Base-by-base conservation (phyloP, 2,329 filamentous ascomycete genomes). In the Didymosphaeria variabile region DNA sequence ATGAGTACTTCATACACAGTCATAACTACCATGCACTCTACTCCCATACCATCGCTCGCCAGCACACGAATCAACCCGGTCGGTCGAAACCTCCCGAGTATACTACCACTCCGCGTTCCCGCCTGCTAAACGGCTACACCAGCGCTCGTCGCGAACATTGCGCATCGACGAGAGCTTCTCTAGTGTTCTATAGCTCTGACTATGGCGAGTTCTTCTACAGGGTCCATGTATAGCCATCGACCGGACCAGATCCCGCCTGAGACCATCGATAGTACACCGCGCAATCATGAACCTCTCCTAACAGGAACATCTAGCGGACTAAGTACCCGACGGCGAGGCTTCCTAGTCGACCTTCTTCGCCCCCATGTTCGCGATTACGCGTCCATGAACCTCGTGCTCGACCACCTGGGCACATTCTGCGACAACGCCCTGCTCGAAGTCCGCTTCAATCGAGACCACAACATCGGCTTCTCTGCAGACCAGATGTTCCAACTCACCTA, bases 361-460 rank as follows among this genome's bases (percentile, higher is more conserved):
- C 38, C 52, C 9, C 40, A 55, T 19, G 52, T 55, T 26, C 52
- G 52, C 17, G 40, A 55, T 26, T 55, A 55, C n/a, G 52, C 45
- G 26, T 45, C 52, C 9, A 45, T 55, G 38, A 44, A 45, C 40
- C 52, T 55, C 17, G 26, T 55, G 9, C 38, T 55, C 17, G 8
- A 31, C 15, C 40, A 45, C 19, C 38, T 55, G 9, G 26, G 23
- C 52, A 21, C 21, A 1, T 55, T 45, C 26, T 44, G 38, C 29
- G 26, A 55, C 29, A 42, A 42, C 15, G 34, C 34, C 23, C 21
- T 53, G 1, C 6, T n/a, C n/a, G 19, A 53, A n/a, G 17, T 31
- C 21, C 50, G 50, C 32, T 29, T 38, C 9, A 40, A 26, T 12
- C 19, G n/a, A 12, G 7, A 38, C 17, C 32, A 23, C 17, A 23